Conservation (phyloP, 495 filamentous ascomycete species). For the Rhizodiscina lignyota region DNA sequence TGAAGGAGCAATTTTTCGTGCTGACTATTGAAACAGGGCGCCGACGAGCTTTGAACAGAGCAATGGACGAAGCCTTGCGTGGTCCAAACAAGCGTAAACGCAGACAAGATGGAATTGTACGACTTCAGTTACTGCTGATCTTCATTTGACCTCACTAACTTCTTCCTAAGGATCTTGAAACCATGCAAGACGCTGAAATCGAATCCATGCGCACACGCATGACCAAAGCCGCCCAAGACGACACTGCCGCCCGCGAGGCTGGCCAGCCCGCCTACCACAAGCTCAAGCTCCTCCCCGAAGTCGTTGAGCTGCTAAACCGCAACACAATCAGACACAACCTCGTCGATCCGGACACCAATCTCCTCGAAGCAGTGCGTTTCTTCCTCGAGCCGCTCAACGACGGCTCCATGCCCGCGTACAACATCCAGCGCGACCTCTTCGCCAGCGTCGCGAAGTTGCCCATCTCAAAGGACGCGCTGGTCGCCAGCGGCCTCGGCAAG, state of each 20-base stretch:
- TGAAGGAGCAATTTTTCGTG: too few relatives aligned
- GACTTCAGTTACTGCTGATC: too few relatives aligned
- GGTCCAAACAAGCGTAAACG: slow-evolving; percentile 63
- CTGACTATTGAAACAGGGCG: too few relatives aligned
- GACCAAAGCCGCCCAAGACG: slow-evolving; percentile 77
- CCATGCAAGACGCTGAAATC: slow-evolving; percentile 76
- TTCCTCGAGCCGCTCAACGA: slow-evolving; percentile 94
- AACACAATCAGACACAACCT: slow-evolving; percentile 66
- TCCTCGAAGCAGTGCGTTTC: slow-evolving; percentile 85
- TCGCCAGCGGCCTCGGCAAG: slow-evolving; percentile 87
- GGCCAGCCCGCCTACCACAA: slow-evolving; percentile 79
- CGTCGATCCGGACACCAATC: slow-evolving; percentile 86
- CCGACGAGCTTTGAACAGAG: slow-evolving; percentile 68
- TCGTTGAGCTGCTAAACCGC: slow-evolving; percentile 72
- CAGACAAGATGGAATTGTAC: slow-evolving; percentile 77
- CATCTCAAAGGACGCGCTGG: slow-evolving; percentile 74
- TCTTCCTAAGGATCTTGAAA: slow-evolving; percentile 60
- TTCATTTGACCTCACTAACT: too few relatives aligned
- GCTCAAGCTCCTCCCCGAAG: slow-evolving; percentile 85
- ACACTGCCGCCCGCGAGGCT: slow-evolving; percentile 60
- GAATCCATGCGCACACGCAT: slow-evolving; percentile 76
- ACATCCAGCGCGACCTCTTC: slow-evolving; percentile 91
- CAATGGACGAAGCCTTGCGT: slow-evolving; percentile 75
- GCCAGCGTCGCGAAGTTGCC: slow-evolving; percentile 60
- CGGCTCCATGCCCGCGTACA: slow-evolving; percentile 83